Conservation (phyloP, 257 asterid species). For the Solanum stenotomum region DNA sequence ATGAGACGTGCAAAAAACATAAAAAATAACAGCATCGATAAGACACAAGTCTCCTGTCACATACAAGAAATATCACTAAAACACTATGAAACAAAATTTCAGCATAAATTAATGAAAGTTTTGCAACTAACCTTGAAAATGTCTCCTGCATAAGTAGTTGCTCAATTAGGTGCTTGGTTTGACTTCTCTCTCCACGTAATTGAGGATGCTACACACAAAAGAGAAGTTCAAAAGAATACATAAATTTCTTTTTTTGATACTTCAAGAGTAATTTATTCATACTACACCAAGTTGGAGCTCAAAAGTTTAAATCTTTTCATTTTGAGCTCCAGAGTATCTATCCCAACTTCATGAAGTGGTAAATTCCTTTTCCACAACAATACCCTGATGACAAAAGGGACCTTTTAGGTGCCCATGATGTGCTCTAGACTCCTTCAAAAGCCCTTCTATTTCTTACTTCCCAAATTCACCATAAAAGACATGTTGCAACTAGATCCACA, state of each 20-base stretch:
- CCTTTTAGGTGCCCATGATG: neutral
- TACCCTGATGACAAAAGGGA: neutral
- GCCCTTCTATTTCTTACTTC: neutral
- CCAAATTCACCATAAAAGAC: neutral
- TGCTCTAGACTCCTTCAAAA: neutral
- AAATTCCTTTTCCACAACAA: neutral
- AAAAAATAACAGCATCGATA: neutral
- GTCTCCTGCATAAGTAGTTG: slow-evolving; percentile 62
- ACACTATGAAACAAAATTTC: neutral
- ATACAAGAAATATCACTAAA: neutral
- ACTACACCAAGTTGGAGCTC: neutral
- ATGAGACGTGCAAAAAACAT: neutral
- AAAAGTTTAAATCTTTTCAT: neutral
- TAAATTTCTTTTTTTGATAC: neutral
- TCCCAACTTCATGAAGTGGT: neutral
- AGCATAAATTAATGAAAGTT: neutral
- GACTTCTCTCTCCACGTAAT: slow-evolving; percentile 24
- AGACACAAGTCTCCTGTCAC: neutral
- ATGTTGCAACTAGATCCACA: neutral
- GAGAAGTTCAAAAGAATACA: neutral
- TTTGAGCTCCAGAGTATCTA: neutral
- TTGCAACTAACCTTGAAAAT: slow-evolving; percentile 56
- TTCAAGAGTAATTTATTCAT: neutral
- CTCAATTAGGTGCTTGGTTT: slow-evolving; percentile 52
- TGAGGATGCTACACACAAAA: slow-evolving; percentile 21